phyloP scores from a whole-genome alignment of 352 stramenopile species.

The Aphanomyces euteiches region DNA sequence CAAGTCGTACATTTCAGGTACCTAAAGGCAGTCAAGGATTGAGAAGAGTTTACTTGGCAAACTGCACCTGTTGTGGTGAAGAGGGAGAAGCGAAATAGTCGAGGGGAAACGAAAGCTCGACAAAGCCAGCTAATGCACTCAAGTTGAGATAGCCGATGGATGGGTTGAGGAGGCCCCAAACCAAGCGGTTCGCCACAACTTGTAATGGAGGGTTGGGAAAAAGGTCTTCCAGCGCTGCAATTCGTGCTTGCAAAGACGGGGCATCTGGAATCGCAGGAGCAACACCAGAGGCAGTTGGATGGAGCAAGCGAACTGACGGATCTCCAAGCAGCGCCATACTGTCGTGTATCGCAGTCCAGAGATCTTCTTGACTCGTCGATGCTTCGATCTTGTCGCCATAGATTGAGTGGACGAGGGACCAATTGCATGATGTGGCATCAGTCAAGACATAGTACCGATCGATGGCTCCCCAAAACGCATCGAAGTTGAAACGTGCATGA shows the following conservation, averaged over 20 bases:
- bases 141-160: conserved; percentile 73
- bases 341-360: conserved; percentile 75
- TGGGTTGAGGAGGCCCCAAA: no score
- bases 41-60: background rate
- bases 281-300: background rate
- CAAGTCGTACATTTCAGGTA: conserved; percentile 81
- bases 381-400: conserved; percentile 62
- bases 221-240: no score
- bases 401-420: conserved; percentile 62
- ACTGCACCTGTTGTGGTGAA: conserved; percentile 8
- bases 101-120: conserved; percentile 66
- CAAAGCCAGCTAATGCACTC: conserved; percentile 71
- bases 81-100: conserved; percentile 64
- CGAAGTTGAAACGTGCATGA: conserved; percentile 67
- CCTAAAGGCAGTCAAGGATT: conserved; percentile 16
- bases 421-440: conserved; percentile 48
- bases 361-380: conserved; percentile 67
- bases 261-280: no score
- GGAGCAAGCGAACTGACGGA: conserved; percentile 41
- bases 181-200: no score
- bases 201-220: no score
- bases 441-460: conserved; percentile 67
- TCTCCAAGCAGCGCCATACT: conserved; percentile 70
- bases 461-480: conserved; percentile 65
- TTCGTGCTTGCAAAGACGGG: no score